Percentiles rank a stretch among this genome's conserved stretches.
phyloP scores from a whole-genome alignment of 306 rosid species.

The cucumber (Cucumis sativus) region DNA sequence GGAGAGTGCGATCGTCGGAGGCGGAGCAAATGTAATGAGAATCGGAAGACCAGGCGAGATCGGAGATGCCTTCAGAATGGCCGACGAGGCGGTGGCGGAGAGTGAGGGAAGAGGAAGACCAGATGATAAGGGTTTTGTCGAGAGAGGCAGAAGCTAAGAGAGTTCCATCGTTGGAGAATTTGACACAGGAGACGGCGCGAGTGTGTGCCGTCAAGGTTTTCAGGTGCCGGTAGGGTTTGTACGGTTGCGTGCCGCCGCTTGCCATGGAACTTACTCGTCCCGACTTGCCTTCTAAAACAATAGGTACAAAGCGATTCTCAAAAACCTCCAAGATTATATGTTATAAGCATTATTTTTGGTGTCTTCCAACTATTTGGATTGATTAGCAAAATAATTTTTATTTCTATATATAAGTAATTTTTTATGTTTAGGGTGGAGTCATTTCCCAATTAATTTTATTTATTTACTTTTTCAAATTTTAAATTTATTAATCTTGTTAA shows the following conservation, averaged over 20 bases:
- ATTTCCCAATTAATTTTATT: too few species aligned
- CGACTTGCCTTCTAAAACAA: too few species aligned
- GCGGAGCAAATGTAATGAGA: slow-evolving; percentile 94
- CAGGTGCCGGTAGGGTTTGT: slow-evolving; percentile 63
- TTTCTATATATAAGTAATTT: too few species aligned
- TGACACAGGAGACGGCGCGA: slow-evolving; percentile 63
- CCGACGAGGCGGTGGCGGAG: slow-evolving; percentile 61
- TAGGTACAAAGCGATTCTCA: too few species aligned
- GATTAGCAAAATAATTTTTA: too few species aligned
- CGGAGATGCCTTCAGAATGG: slow-evolving; percentile 72
- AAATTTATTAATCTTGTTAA: too few species aligned
- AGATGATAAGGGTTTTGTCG: slow-evolving; percentile 71
- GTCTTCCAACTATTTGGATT: too few species aligned
- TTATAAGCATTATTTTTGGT: too few species aligned
- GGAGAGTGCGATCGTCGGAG: slow-evolving; percentile 81
- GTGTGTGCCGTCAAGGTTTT: slow-evolving; percentile 59
- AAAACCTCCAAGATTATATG: too few species aligned
- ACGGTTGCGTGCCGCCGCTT: slow-evolving; percentile 23
- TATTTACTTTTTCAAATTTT: too few species aligned
- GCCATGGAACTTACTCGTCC: not conserved
- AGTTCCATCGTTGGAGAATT: slow-evolving; percentile 70
- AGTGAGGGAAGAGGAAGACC: slow-evolving; percentile 47
- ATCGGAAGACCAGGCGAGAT: slow-evolving; percentile 86
- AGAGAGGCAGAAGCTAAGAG: slow-evolving; percentile 71
- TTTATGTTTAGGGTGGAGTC: too few species aligned